Evolutionary conservation across 2,329 filamentous ascomycete genomes (phyloP).

Genomic region (Teratosphaeria epicoccoides): DNA sequence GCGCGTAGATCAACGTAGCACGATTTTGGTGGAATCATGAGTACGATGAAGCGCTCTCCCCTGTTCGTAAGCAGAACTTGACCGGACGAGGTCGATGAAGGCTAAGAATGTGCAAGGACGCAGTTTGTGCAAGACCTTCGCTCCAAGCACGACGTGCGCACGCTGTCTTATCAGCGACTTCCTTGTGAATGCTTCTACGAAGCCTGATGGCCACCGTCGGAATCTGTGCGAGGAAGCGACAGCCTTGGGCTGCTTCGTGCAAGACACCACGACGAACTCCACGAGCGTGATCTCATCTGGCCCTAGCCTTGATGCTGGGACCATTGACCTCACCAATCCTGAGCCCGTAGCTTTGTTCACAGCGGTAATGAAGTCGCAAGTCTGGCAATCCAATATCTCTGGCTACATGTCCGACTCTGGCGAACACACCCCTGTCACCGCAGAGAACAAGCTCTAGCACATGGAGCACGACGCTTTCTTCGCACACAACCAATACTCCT

Average conservation of each 20-base stretch:
- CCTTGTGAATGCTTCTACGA: conserved; percentile 27
- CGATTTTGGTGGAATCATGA: conserved; percentile 34
- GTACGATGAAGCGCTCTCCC: conserved; percentile 26
- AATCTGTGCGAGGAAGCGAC: conserved; percentile 27
- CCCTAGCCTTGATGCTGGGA: conserved; percentile 28
- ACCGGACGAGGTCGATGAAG: neutral
- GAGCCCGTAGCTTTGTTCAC: conserved; percentile 25
- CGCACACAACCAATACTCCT: conserved; percentile 29
- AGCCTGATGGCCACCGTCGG: conserved; percentile 22
- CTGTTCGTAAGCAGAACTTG: conserved; percentile 18
- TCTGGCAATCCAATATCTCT: conserved; percentile 27
- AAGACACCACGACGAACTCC: conserved; percentile 26
- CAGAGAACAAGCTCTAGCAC: conserved; percentile 19
- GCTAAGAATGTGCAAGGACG: neutral
- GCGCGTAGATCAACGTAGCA: conserved; percentile 26
- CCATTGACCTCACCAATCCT: conserved; percentile 29
- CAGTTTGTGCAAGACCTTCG: conserved; percentile 27
- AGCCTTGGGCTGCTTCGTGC: conserved; percentile 23
- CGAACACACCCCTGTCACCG: conserved; percentile 26
- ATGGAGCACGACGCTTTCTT: conserved; percentile 22
- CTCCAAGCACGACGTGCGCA: conserved; percentile 23
- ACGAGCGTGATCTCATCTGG: conserved; percentile 28
- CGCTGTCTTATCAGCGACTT: conserved; percentile 29
- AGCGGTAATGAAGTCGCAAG: conserved; percentile 24
- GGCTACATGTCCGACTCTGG: conserved; percentile 30